Evolutionary conservation across 805 yeast genomes (phyloP), one percentile per base, ranked within the genome.

Genomic region (Candida boleticola): DNA sequence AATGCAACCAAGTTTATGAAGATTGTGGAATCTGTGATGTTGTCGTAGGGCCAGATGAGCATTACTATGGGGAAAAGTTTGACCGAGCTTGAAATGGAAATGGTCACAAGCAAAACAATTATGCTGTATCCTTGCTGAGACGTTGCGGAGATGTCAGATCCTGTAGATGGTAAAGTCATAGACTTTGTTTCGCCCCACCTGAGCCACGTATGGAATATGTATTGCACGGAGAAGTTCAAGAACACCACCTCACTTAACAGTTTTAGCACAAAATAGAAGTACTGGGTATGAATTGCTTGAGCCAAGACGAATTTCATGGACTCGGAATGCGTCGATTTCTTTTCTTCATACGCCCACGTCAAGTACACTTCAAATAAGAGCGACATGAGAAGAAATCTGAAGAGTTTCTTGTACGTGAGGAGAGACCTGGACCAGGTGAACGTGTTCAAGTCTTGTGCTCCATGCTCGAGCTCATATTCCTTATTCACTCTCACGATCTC

Each of bases 1-100:
- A 74, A 74, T 0, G 85, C 83, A 3, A 83, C 75, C 50, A 79
- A 67, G 44, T 76, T 76, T 23, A 86, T 84, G 7, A 81, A 65
- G 4, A 69, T 66, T 17, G 81, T 74, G 0, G 85, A 83, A 3
- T 84, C 71, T 1, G 83, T 71, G n/a, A 85, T 77, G 29, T 56
- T 56, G 56, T 93, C 97, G 55, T 93, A 93, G 0, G 96, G 93
- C 99, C 99, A 93, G 27, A 93, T 92, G 25, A 93, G 70, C 90
- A 92, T 92, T 26, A 93, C 71, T 16, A 93, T 84, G 0, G 99
- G 99, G 48, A 92, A 83, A 18, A 92, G 69, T 55, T 85, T 88
- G 30, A 92, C 83, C 0, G 87, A 80, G 34, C 88, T 81, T 0
- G 97, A 82, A 4, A 89, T 74, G 35, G 90, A 57, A 1, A 89